Evolutionary conservation across 495 filamentous ascomycete genomes (phyloP), one percentile per base, ranked within the genome.

Genomic region (Neurospora sp.): DNA sequence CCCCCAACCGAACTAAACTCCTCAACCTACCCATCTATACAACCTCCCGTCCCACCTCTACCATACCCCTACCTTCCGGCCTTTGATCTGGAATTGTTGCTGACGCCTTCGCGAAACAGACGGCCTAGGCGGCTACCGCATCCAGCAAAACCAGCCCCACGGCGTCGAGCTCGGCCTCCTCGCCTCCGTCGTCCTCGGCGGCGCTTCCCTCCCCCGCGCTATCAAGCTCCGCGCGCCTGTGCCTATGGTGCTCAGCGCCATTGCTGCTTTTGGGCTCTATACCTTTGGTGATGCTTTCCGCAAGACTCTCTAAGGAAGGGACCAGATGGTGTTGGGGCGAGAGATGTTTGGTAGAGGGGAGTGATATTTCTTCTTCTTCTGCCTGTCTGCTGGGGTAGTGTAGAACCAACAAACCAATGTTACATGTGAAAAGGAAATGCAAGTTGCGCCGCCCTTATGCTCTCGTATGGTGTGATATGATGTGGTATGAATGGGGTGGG

Each of bases 121-220:
- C 81, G 88, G 84, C 62, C 84, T 92, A 70, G 92, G 91, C 72
- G 92, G 90, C 48, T 85, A 90, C 77, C 91, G 92, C 69, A 88
- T 94, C 73, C 86, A 86, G 46, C 89, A 85, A 27, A 83, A 83
- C 69, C 86, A 93, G 77, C 72, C 90, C 14, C 93, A 92, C 78
- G 93, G 92, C 70, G 83, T 93, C 72, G 93, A 95, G 75, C 80
- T 93, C 40, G 90, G 89, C 6, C 83, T 96, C 35, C 86, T 97
- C 38, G 96, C 96, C 3, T 95, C 92, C 11, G 76, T 91, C 39
- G 85, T 98, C 23, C 85, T 99, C 70, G 94, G 92, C 8, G 94
- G 93, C 2, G 89, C 89, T 42, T 92, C 92, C 7, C 87, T 97
- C 70, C 96, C 96, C 14, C 86, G 96, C 62, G 96, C 93, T 9